Conservation (phyloP, 179 eudicot genomes). For the Sideroxylon spinosum region DNA sequence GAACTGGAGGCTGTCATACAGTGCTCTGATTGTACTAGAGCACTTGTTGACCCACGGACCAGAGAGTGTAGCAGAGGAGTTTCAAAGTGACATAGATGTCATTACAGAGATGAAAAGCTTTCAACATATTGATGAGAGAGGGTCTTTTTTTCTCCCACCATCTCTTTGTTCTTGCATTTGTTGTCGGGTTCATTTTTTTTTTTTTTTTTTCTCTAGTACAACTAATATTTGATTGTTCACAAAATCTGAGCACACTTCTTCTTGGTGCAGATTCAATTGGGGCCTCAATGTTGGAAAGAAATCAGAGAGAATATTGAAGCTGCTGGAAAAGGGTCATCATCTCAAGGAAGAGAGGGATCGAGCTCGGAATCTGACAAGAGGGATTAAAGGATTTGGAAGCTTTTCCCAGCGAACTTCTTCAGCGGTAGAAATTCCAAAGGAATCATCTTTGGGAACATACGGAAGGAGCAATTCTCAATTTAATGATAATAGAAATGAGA, state of each 20-base stretch:
- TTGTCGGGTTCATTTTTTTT: background rate
- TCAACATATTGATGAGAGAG: constrained; percentile 80
- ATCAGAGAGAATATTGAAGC: constrained; percentile 53
- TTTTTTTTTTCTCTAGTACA: background rate
- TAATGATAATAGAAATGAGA: constrained; percentile 42
- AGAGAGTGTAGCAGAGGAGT: constrained; percentile 78
- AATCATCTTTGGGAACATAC: constrained; percentile 21
- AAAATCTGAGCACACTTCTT: background rate
- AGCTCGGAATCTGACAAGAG: constrained; percentile 74
- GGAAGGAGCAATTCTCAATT: constrained; percentile 67
- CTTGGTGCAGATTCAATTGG: constrained; percentile 74
- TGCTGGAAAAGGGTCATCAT: constrained; percentile 59
- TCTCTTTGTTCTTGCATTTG: background rate
- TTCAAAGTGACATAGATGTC: constrained; percentile 54
- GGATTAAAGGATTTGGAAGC: constrained; percentile 91
- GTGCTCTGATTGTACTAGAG: constrained; percentile 70
- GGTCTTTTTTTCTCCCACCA: too few species aligned
- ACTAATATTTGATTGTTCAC: background rate
- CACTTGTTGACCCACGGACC: constrained; percentile 91
- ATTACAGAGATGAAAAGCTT: constrained; percentile 58
- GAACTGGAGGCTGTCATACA: constrained; percentile 80
- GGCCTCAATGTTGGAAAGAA: constrained; percentile 75
- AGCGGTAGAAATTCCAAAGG: constrained; percentile 21
- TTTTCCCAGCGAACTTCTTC: constrained; percentile 42
- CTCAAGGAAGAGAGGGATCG: constrained; percentile 70